Conservation (phyloP, 2,329 filamentous ascomycete genomes). For the Emmonsiellopsis sp. region DNA sequence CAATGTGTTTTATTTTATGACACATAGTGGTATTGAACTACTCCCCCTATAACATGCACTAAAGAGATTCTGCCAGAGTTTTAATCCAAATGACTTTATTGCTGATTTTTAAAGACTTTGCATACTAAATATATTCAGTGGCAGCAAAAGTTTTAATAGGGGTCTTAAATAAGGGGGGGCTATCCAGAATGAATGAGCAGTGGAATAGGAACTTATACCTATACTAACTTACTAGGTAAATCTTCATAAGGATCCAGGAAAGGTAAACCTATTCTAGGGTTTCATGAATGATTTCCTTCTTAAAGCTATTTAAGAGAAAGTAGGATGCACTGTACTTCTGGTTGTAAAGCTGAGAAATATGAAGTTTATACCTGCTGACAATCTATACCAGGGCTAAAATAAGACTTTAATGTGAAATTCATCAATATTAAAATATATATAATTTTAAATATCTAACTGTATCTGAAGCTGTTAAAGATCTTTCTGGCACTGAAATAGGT, state of each 20-base stretch:
- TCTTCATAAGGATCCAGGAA: slow-evolving; percentile 27
- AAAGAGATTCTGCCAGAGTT: slow-evolving; percentile 44
- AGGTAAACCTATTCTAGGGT: slow-evolving; percentile 53
- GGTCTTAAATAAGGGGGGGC: slow-evolving; percentile 64
- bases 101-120: slow-evolving; percentile 38
- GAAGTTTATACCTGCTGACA: slow-evolving; percentile 62
- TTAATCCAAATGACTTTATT: slow-evolving; percentile 36
- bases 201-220: slow-evolving; percentile 56
- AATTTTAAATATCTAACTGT: slow-evolving; percentile 54
- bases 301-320: slow-evolving; percentile 45
- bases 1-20: slow-evolving; percentile 58
- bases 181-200: slow-evolving; percentile 56
- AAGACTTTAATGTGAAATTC: no score
- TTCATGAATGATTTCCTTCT: slow-evolving; percentile 62
- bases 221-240: slow-evolving; percentile 71
- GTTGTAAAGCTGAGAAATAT: slow-evolving; percentile 56
- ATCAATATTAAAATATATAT: slow-evolving; percentile 47
- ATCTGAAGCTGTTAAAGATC: slow-evolving; percentile 45
- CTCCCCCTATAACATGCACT: slow-evolving; percentile 14
- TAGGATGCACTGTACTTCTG: slow-evolving; percentile 16
- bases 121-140: slow-evolving; percentile 67
- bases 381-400: slow-evolving; percentile 71
- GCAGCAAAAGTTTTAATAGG: slow-evolving; percentile 67
- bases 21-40: slow-evolving; percentile 13
- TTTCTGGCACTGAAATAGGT: slow-evolving; percentile 55